Percentiles rank a stretch among this genome's conserved stretches.
Evolutionary conservation across 768 basidiomycete genomes (phyloP).

Genomic region (Boletellus emodensis): DNA sequence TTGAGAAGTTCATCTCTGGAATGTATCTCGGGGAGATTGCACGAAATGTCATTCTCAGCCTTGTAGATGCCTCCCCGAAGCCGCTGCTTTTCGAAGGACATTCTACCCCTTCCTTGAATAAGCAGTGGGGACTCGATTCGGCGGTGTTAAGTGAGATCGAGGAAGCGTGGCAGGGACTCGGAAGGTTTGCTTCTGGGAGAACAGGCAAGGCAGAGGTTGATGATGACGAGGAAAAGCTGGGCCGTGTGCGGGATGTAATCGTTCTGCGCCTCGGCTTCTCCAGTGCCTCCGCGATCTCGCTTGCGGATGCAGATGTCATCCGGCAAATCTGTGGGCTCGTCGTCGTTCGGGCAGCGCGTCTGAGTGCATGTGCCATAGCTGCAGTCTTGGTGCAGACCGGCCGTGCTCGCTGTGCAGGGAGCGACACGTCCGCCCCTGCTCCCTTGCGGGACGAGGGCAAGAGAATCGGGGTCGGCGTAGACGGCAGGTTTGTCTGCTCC

Average conservation of each 20-base stretch:
- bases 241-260: constrained; percentile 57
- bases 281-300: constrained; percentile 45
- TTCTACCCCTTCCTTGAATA: constrained; percentile 68
- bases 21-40: constrained; percentile 98
- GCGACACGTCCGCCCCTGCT: constrained; percentile 17
- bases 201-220: neutral
- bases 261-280: constrained; percentile 58
- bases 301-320: constrained; percentile 70
- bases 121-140: constrained; percentile 92
- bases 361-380: constrained; percentile 87
- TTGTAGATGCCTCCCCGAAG: constrained; percentile 72
- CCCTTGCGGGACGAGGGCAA: constrained; percentile 36
- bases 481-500: constrained; percentile 66
- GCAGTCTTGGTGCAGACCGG: constrained; percentile 82
- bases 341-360: constrained; percentile 72
- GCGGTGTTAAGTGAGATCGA: constrained; percentile 87
- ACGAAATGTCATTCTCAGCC: constrained; percentile 76
- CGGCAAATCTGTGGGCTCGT: constrained; percentile 78
- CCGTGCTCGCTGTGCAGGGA: constrained; percentile 48
- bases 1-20: constrained; percentile 97
- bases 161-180: constrained; percentile 60
- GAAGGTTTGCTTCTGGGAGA: constrained; percentile 27
- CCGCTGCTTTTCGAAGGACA: constrained; percentile 78
- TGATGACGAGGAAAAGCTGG: constrained; percentile 35
- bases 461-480: constrained; percentile 79